Conservation (phyloP, 2,329 filamentous ascomycete genomes). For the Thyridium curvatum region DNA sequence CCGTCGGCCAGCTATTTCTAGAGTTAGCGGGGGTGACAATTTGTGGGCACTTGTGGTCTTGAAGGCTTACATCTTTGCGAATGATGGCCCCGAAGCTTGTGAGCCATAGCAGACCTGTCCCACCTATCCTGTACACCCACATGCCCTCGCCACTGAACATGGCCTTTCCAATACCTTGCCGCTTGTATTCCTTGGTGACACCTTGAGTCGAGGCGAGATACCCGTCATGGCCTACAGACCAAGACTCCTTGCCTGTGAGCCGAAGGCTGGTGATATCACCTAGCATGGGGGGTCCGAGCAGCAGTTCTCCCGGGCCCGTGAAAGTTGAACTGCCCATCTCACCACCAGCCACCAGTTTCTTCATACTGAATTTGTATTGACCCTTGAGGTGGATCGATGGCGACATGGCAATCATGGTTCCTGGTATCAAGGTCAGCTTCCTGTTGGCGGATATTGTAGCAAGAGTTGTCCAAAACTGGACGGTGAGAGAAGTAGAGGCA, state of each 20-base stretch:
- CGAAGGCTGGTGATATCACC: slow-evolving; percentile 82
- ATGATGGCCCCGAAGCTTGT: slow-evolving; percentile 94
- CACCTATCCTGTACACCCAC: slow-evolving; percentile 82
- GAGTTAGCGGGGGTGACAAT: slow-evolving; percentile 3
- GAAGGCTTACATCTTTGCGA: slow-evolving; percentile 79
- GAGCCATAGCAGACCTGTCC: slow-evolving; percentile 78
- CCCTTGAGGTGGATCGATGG: slow-evolving; percentile 81
- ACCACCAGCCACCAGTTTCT: slow-evolving; percentile 80
- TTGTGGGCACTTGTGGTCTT: too few relatives aligned
- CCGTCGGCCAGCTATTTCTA: slow-evolving; percentile 47
- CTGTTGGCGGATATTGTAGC: background rate
- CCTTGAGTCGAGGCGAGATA: slow-evolving; percentile 83
- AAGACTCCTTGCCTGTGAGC: slow-evolving; percentile 64
- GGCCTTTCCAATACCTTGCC: slow-evolving; percentile 79
- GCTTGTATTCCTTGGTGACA: slow-evolving; percentile 82
- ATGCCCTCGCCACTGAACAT: slow-evolving; percentile 92
- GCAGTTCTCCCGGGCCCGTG: slow-evolving; percentile 84
- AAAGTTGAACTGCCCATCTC: slow-evolving; percentile 75
- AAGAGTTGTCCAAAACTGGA: too few relatives aligned
- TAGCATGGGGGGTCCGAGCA: slow-evolving; percentile 72
- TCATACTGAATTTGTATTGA: slow-evolving; percentile 76
- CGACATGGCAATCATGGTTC: slow-evolving; percentile 93
- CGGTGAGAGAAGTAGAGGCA: too few relatives aligned
- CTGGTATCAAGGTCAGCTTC: slow-evolving; percentile 27
- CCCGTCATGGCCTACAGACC: slow-evolving; percentile 81